Percentiles rank a stretch among this genome's conserved stretches.
phyloP scores from a whole-genome alignment of 2,329 filamentous ascomycete species.

The Bretziella fagacearum region DNA sequence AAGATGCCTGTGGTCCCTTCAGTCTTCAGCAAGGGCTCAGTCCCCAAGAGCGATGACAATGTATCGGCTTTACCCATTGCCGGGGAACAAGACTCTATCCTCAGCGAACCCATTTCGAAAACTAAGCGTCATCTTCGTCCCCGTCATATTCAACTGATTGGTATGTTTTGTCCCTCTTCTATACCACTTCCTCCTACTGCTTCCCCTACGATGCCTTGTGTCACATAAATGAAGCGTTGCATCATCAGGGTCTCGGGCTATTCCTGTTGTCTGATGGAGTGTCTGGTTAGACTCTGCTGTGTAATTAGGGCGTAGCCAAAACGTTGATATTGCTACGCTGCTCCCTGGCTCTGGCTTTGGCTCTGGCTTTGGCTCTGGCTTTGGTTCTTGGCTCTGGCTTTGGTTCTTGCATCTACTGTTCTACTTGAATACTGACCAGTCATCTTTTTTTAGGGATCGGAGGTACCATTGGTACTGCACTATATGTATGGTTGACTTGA shows the following conservation, averaged over 20 bases:
- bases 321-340: too few species aligned
- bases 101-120: slow-evolving; percentile 12
- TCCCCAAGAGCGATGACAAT: too few species aligned
- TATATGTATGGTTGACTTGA: slow-evolving; percentile 28
- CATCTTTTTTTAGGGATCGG: slow-evolving; percentile 32
- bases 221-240: neutral
- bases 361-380: neutral
- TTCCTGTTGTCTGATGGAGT: neutral
- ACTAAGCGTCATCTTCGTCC: slow-evolving; percentile 38
- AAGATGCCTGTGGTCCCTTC: too few species aligned
- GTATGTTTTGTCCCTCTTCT: neutral
- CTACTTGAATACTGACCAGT: neutral
- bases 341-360: too few species aligned
- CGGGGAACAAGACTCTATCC: neutral
- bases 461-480: slow-evolving; percentile 45
- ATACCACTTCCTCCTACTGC: neutral
- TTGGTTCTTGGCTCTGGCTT: too few species aligned
- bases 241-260: neutral
- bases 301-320: neutral
- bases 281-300: neutral
- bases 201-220: neutral
- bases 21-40: too few species aligned
- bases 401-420: too few species aligned
- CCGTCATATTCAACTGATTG: slow-evolving; percentile 40
- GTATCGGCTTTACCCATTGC: too few species aligned